These are phyloP conservation scores for Salix exigua DNA, from an alignment of 345 rosid species.

Conservation along the genomic window DNA sequence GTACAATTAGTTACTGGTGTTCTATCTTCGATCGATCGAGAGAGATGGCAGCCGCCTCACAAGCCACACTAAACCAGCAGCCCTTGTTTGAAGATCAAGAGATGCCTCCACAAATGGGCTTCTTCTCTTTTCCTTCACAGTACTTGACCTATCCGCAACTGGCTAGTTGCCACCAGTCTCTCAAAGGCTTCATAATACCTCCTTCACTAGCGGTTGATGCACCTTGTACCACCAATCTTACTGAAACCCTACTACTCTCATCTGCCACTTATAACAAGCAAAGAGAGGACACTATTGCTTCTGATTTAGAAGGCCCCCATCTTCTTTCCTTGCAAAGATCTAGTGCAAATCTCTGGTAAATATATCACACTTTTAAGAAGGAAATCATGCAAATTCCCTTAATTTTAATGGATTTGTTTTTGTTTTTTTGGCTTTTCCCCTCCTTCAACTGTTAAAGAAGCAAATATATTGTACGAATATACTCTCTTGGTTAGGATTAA, in stretches of 20 bases:
- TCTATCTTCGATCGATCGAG: slow-evolving; percentile 6
- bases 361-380: neutral
- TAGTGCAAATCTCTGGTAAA: slow-evolving; percentile 62
- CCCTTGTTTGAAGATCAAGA: slow-evolving; percentile 60
- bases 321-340: slow-evolving; percentile 62
- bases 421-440: neutral
- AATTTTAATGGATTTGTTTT: neutral
- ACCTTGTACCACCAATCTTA: slow-evolving; percentile 32
- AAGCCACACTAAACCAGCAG: slow-evolving; percentile 41
- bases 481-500: neutral
- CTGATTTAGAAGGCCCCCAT: slow-evolving; percentile 35
- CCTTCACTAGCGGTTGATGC: slow-evolving; percentile 22
- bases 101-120: slow-evolving; percentile 50
- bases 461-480: neutral
- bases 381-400: neutral
- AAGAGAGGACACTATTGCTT: slow-evolving; percentile 19
- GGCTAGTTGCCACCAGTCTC: slow-evolving; percentile 37
- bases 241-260: slow-evolving; percentile 59
- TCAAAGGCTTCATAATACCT: slow-evolving; percentile 23
- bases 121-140: slow-evolving; percentile 46
- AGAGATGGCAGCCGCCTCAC: slow-evolving; percentile 49
- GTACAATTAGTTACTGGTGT: neutral
- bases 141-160: slow-evolving; percentile 31
- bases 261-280: slow-evolving; percentile 37
- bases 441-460: neutral